Percentiles rank a stretch among this genome's conserved stretches.
These are phyloP conservation scores for Clonostachys byssicola DNA, from an alignment of 2,329 filamentous ascomycete species.

Conservation along the genomic window DNA sequence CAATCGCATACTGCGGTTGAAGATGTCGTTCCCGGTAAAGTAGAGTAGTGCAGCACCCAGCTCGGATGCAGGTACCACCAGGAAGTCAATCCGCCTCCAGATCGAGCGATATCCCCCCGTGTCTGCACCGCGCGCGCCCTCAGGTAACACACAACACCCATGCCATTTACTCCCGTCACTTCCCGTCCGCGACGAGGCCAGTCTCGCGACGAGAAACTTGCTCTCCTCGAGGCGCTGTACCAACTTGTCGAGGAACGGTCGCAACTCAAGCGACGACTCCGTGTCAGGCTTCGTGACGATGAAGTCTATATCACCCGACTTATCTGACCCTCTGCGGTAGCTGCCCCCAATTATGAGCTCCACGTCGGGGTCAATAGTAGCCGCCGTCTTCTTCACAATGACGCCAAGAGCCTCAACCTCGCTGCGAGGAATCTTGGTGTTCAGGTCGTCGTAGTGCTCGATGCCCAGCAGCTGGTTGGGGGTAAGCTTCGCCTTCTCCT, in stretches of 20 bases:
- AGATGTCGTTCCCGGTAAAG: conserved; percentile 93
- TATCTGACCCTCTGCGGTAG: conserved; percentile 73
- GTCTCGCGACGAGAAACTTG: conserved; percentile 64
- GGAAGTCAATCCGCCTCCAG: conserved; percentile 82
- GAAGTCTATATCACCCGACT: conserved; percentile 80
- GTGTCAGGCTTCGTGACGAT: conserved; percentile 71
- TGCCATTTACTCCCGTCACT: conserved; percentile 76
- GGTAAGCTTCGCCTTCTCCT: conserved; percentile 56
- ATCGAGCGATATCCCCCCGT: conserved; percentile 12
- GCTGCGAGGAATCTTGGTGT: conserved; percentile 68
- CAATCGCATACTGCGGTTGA: conserved; percentile 81
- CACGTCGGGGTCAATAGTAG: conserved; percentile 56
- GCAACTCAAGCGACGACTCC: conserved; percentile 47
- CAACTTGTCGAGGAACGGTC: conserved; percentile 58
- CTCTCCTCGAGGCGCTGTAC: conserved; percentile 54
- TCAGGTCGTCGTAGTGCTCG: conserved; percentile 76
- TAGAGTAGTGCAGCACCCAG: conserved; percentile 87
- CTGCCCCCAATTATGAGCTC: conserved; percentile 77
- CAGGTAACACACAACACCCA: conserved; percentile 72
- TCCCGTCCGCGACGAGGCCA: conserved; percentile 52
- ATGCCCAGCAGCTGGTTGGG: conserved; percentile 71
- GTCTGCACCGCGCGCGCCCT: conserved; percentile 11
- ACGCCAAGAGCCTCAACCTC: conserved; percentile 70
- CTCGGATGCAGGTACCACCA: conserved; percentile 76
- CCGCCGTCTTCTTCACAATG: conserved; percentile 57